Evolutionary conservation across 2,329 filamentous ascomycete species (phyloP).

Genomic region (Capronia epimyces): DNA sequence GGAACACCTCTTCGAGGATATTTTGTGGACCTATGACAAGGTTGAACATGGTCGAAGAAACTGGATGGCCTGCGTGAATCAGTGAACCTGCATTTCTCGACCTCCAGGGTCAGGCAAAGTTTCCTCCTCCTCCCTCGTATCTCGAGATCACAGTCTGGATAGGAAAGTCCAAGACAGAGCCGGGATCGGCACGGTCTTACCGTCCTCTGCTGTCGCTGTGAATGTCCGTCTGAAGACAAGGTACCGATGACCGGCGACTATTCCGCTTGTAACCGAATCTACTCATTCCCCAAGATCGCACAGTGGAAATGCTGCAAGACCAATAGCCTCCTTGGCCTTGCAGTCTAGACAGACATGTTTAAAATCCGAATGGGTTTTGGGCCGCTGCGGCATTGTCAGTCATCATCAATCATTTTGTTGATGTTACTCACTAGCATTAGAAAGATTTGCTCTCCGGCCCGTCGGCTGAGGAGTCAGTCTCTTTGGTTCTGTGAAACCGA

Average conservation of each 20-base stretch:
- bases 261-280: too few relatives aligned
- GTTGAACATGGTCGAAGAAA: not conserved
- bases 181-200: too few relatives aligned
- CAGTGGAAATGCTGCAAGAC: too few relatives aligned
- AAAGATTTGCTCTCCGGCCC: slow-evolving; percentile 80
- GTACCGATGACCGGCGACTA: too few relatives aligned
- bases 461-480: slow-evolving; percentile 81
- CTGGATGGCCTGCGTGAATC: not conserved
- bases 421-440: slow-evolving; percentile 82
- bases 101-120: too few relatives aligned
- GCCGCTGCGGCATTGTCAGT: slow-evolving; percentile 18
- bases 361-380: slow-evolving; percentile 23
- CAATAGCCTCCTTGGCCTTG: not conserved
- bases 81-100: not conserved
- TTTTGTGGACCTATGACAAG: not conserved
- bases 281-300: too few relatives aligned
- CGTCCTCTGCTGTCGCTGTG: too few relatives aligned
- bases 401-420: slow-evolving; percentile 5
- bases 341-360: not conserved
- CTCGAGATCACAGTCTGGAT: too few relatives aligned
- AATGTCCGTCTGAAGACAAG: too few relatives aligned
- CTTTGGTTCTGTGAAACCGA: slow-evolving; percentile 71
- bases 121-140: too few relatives aligned
- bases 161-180: too few relatives aligned
- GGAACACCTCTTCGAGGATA: not conserved